Base-by-base conservation (phyloP, 2,329 filamentous ascomycete species). In the Parafenestella ontariensis region DNA sequence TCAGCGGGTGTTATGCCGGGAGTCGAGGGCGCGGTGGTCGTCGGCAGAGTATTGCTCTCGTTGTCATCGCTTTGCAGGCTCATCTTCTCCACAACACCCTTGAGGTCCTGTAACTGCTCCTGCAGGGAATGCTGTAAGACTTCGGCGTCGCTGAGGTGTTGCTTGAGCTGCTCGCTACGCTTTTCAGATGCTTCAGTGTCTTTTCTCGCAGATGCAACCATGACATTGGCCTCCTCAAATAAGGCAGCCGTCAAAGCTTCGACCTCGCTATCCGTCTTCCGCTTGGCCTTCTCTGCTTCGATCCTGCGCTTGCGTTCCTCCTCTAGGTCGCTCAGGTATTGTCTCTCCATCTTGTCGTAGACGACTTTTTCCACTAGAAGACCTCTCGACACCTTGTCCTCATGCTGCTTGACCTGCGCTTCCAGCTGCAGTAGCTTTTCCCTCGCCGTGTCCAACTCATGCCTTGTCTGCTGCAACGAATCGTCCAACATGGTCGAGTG, bases 201-300 rank as follows among this genome's bases (percentile, higher is more conserved):
- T 60, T 86, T 87, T 57, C 96, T 91, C 33, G 94, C 94, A 15
- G 87, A 87, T 36, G 94, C 91, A 47, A 99, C 95, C 94, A 99
- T 98, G 76, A 90, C 93, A 79, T 99, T 98, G 45, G 95, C 95
- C 80, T 99, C 94, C 72, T 98, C 92, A 60, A 99, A 99, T n/a
- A 99, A 83, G 24, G 92, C 92, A 1, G 92, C 88, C 0, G 95
- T 98, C 60, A 99, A 77, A 47, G 87, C 91, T 77, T 98, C 95
- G 41, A 99, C 80, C 76, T 99, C 95, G 64, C 90, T 88, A 74
- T 99, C 95, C 26, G 97, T 96, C 59, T 88, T 88, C 75, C 89
- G 91, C 81, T 95, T 96, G 51, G 91, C 90, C 73, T 76, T 76
- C 56, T 83, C 81, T 11, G 79, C 79, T 6, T 70, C 73, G 8